Conservation (phyloP, 257 asterid species). For the Jacaranda mimosifolia region DNA sequence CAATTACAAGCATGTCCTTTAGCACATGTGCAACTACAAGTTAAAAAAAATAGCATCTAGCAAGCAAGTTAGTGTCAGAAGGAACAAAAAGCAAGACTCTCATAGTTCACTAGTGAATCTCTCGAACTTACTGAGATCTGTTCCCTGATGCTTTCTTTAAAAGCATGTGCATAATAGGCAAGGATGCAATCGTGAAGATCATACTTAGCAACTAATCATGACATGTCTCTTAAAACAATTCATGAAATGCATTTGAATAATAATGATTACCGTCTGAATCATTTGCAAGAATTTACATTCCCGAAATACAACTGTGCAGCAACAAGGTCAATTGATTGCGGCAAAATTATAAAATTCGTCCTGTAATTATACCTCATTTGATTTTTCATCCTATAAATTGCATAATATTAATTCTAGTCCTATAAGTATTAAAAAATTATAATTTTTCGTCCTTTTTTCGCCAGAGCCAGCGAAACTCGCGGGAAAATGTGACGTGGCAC, state of each 20-base stretch:
- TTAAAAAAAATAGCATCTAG: not conserved
- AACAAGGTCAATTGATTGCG: not conserved
- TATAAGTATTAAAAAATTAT: too few relatives aligned
- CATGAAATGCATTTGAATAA: not conserved
- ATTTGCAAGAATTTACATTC: not conserved
- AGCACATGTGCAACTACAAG: not conserved
- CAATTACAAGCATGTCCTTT: not conserved
- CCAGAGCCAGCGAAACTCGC: too few relatives aligned
- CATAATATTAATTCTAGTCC: too few relatives aligned
- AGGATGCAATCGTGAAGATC: not conserved
- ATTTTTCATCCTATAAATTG: too few relatives aligned
- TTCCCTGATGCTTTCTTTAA: not conserved
- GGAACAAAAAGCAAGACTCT: not conserved
- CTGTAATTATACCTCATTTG: too few relatives aligned
- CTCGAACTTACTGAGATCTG: not conserved
- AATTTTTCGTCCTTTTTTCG: too few relatives aligned
- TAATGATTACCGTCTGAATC: not conserved
- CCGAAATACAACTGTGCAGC: not conserved
- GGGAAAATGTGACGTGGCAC: too few relatives aligned
- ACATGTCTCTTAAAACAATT: not conserved
- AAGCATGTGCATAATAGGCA: not conserved
- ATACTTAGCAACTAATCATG: not conserved
- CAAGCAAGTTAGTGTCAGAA: not conserved
- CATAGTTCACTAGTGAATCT: slow-evolving; percentile 10
- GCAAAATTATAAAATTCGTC: too few relatives aligned